These are phyloP conservation scores for Ceriops tagal DNA, from an alignment of 345 rosid genomes.

Conservation along the genomic window DNA sequence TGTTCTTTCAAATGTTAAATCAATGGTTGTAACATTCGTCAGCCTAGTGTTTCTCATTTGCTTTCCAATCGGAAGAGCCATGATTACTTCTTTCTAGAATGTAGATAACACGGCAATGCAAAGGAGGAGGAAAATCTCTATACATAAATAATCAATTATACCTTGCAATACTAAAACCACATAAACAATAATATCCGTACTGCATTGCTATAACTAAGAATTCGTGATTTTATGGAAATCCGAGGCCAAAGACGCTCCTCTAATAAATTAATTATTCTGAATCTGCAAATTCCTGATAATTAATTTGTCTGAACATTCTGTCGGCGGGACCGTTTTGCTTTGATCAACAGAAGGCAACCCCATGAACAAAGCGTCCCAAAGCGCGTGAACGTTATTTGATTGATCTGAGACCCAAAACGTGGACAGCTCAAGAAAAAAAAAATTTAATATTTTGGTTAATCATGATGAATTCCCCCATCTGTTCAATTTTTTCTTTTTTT, in stretches of 20 bases:
- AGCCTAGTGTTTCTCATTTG: neutral
- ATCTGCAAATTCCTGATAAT: neutral
- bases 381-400: conserved; percentile 25
- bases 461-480: conserved; percentile 9
- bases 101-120: neutral
- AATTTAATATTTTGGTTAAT: neutral
- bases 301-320: neutral
- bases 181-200: neutral
- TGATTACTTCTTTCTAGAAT: neutral
- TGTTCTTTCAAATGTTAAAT: conserved; percentile 9
- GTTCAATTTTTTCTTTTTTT: neutral
- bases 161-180: neutral
- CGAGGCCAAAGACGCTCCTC: too few relatives aligned
- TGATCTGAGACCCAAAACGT: conserved; percentile 13
- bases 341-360: conserved; percentile 5
- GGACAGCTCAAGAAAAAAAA: conserved; percentile 10
- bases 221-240: too few relatives aligned
- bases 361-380: conserved; percentile 16
- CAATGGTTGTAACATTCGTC: neutral
- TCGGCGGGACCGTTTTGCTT: conserved; percentile 5
- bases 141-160: neutral
- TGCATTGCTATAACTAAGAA: neutral
- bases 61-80: neutral
- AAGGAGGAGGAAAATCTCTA: neutral
- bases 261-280: too few relatives aligned